These are phyloP conservation scores for Bipolaris bicolor DNA, from an alignment of 2,329 filamentous ascomycete species.

Conservation along the genomic window DNA sequence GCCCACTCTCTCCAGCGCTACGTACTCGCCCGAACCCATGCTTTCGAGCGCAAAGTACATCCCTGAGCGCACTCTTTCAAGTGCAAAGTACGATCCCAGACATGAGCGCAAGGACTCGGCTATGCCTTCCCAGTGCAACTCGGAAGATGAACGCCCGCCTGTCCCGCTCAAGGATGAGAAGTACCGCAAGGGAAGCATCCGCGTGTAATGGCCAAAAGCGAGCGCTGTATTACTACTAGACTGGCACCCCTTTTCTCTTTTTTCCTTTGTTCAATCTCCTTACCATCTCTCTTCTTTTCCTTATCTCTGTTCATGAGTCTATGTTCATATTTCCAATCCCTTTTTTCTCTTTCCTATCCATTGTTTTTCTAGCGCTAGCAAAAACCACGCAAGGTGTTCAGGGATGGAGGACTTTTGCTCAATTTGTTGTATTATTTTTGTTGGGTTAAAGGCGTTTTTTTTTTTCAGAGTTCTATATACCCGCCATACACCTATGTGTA, in stretches of 20 bases:
- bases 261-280: not conserved
- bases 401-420: not conserved
- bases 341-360: not conserved
- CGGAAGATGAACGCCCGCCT: constrained; percentile 8
- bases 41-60: constrained; percentile 21
- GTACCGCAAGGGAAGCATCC: constrained; percentile 12
- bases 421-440: too few species aligned
- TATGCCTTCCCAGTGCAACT: constrained; percentile 15
- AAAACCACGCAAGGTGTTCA: not conserved
- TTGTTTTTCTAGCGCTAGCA: not conserved
- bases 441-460: not conserved
- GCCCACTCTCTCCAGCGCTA: not conserved
- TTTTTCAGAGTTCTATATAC: not conserved
- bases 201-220: not conserved
- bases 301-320: not conserved
- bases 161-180: constrained; percentile 17
- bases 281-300: not conserved
- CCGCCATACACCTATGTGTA: not conserved
- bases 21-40: not conserved
- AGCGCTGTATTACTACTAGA: too few species aligned
- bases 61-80: constrained; percentile 3
- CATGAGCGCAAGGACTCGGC: constrained; percentile 31
- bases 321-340: too few species aligned
- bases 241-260: not conserved
- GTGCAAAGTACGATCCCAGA: constrained; percentile 14